Evolutionary conservation across 768 basidiomycete genomes (phyloP), one percentile per base, ranked within the genome.

Genomic region (Agaricus subrufescens): DNA sequence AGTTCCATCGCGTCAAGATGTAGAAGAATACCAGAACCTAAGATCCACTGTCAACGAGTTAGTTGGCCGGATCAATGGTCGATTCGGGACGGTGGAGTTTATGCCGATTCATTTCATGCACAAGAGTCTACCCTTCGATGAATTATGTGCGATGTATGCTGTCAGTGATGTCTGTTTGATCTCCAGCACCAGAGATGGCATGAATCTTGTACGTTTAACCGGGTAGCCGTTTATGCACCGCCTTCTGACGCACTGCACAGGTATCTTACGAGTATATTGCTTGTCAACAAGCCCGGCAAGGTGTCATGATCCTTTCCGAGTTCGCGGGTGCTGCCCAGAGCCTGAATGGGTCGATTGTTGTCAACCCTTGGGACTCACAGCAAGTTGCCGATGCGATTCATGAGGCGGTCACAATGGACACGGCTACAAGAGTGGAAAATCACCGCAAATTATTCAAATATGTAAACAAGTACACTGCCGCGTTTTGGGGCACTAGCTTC

Each of bases 81-180:
- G 94, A 8, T 99, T 99, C 65, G 97, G 97, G 30, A 98, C 97
- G 1, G 94, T 98, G 66, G 97, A 99, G 63, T 98, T 96, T 69
- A 97, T 98, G 93, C 97, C 97, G 5, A 98, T 99, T 58, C 97
- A 98, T 71, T 98, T 97, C 71, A 93, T 98, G 92, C 96, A 98
- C 81, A 95, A 95, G 72, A 89, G 86, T 60, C 76, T 98, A 52
- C 73, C 85, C 0, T 95, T 98, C 66, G 92, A 97, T 67, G 97
- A 99, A 67, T 81, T 99, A 7, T 95, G 94, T 57, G 97, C 97
- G n/a, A 81, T 99, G 53, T 99, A 98, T 67, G 94, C 96, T 23
- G 81, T 98, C 64, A 92, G 91, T 66, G 97, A 98, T 66, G 96
- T 95, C 37, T 98, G 96, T 68, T 75, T 99, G 52, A 93, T 99